phyloP scores from a whole-genome alignment of 139 green algal species.

The Yamagishiella unicocca region DNA sequence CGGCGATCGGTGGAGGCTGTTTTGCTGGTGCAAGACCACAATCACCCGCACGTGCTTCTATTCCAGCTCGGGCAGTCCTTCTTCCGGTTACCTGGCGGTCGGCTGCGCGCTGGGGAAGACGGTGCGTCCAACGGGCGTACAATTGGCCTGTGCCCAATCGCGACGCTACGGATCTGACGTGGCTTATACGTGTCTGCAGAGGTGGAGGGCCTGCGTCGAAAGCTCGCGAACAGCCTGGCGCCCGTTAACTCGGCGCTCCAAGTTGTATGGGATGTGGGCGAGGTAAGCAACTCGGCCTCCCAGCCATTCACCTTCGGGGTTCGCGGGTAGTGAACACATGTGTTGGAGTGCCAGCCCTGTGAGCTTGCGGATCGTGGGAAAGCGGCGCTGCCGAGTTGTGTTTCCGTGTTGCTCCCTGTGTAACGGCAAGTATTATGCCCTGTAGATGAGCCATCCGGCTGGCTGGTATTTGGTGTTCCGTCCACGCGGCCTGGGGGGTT shows the following conservation, averaged over 20 bases:
- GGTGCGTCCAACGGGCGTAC: constrained; percentile 68
- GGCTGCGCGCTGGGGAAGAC: constrained; percentile 91
- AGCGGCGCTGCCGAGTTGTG: too few relatives aligned
- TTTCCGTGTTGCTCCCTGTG: too few relatives aligned
- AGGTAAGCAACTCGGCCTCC: constrained; percentile 42
- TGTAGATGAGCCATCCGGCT: too few relatives aligned
- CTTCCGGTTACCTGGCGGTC: constrained; percentile 93
- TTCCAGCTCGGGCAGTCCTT: constrained; percentile 84
- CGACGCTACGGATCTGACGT: not conserved
- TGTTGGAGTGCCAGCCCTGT: too few relatives aligned
- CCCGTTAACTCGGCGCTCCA: constrained; percentile 67
- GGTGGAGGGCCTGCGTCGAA: constrained; percentile 87
- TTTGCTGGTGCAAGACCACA: constrained; percentile 93
- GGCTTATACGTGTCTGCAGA: constrained; percentile 73
- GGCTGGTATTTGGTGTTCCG: too few relatives aligned
- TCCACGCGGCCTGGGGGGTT: too few relatives aligned
- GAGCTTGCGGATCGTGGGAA: too few relatives aligned
- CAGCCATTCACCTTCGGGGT: too few relatives aligned
- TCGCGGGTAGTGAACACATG: too few relatives aligned
- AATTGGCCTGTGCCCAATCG: too few relatives aligned
- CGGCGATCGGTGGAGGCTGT: constrained; percentile 90
- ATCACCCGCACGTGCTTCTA: constrained; percentile 93
- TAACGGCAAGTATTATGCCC: too few relatives aligned
- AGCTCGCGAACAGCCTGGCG: constrained; percentile 85
- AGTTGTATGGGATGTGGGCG: constrained; percentile 66